A percentile compares a stretch with the other conserved stretches of the same genome.
These are phyloP conservation scores for Cystobasidiaceae sp. DNA, from an alignment of 1,284 basidiomycete species.

Conservation along the genomic window DNA sequence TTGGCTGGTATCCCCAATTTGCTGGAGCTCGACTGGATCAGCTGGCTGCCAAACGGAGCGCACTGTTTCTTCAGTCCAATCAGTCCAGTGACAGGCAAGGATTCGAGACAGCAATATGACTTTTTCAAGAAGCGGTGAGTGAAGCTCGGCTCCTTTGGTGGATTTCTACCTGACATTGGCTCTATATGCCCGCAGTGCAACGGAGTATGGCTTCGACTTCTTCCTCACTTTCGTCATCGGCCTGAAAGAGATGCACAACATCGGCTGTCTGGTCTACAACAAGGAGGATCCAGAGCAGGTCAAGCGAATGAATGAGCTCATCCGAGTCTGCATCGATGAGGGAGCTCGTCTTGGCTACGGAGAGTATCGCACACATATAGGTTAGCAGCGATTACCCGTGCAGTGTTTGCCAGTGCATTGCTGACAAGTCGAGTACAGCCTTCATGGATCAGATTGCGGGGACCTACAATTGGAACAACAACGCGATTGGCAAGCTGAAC, in stretches of 20 bases:
- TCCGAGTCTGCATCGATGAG: conserved; percentile 37
- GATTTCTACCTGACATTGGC: background rate
- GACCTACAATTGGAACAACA: conserved; percentile 38
- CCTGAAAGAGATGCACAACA: conserved; percentile 38
- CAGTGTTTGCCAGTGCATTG: background rate
- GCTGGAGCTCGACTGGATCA: conserved; percentile 39
- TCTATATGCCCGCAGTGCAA: background rate
- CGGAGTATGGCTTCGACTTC: conserved; percentile 39
- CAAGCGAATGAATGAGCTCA: conserved; percentile 29
- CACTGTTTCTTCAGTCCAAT: conserved; percentile 42
- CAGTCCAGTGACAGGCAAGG: conserved; percentile 33
- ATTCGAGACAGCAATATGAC: conserved; percentile 29
- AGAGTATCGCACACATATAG: conserved; percentile 40
- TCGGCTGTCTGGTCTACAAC: conserved; percentile 38
- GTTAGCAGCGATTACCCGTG: background rate
- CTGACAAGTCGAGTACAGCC: background rate
- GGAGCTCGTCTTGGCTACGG: conserved; percentile 41
- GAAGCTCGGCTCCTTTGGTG: background rate
- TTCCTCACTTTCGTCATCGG: conserved; percentile 36
- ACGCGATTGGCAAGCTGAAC: conserved; percentile 38
- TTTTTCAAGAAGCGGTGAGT: conserved; percentile 29
- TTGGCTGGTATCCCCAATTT: conserved; percentile 39
- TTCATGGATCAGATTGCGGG: conserved; percentile 38
- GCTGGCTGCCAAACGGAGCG: conserved; percentile 37
- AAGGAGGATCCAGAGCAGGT: conserved; percentile 39